These are phyloP conservation scores for Eucommia ulmoides DNA, from an alignment of 257 asterid genomes.

Conservation along the genomic window DNA sequence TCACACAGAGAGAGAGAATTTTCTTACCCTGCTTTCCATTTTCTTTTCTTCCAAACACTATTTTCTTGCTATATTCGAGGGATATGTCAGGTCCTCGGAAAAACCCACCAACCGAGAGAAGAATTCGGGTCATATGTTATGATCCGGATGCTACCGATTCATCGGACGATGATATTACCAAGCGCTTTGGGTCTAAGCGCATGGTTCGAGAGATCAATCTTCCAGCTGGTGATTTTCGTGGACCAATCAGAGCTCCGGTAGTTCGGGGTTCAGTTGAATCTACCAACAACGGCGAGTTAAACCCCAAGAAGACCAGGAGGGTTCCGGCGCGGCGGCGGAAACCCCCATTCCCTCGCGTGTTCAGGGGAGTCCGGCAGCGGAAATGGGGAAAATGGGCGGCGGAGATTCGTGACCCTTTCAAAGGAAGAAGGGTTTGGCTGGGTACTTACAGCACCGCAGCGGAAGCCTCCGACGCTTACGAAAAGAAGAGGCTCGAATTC, in stretches of 20 bases:
- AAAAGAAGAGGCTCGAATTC: slow-evolving; percentile 5
- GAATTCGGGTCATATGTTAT: slow-evolving; percentile 38
- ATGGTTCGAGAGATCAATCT: slow-evolving; percentile 1
- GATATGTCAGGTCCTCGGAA: slow-evolving; percentile 14
- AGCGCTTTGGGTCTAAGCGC: not conserved
- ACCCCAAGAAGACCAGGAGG: not conserved
- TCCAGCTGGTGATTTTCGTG: not conserved
- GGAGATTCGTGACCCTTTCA: slow-evolving; percentile 16
- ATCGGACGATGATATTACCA: slow-evolving; percentile 11
- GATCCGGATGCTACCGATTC: slow-evolving; percentile 95
- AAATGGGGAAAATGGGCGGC: slow-evolving; percentile 26
- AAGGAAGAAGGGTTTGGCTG: slow-evolving; percentile 15
- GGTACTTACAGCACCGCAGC: slow-evolving; percentile 17
- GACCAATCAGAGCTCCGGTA: not conserved
- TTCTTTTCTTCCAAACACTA: slow-evolving; percentile 11
- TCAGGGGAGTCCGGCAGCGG: slow-evolving; percentile 16
- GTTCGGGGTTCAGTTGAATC: not conserved
- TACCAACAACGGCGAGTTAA: not conserved
- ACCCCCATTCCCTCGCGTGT: not conserved
- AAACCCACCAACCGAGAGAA: slow-evolving; percentile 26
- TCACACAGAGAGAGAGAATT: not conserved
- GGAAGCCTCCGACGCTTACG: slow-evolving; percentile 23
- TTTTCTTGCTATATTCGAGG: slow-evolving; percentile 33
- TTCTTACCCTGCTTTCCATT: slow-evolving; percentile 5
- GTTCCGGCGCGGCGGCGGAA: not conserved